Evolutionary conservation across 768 basidiomycete species (phyloP), one percentile per base, ranked within the genome.

Genomic region (Suillus variegatus): DNA sequence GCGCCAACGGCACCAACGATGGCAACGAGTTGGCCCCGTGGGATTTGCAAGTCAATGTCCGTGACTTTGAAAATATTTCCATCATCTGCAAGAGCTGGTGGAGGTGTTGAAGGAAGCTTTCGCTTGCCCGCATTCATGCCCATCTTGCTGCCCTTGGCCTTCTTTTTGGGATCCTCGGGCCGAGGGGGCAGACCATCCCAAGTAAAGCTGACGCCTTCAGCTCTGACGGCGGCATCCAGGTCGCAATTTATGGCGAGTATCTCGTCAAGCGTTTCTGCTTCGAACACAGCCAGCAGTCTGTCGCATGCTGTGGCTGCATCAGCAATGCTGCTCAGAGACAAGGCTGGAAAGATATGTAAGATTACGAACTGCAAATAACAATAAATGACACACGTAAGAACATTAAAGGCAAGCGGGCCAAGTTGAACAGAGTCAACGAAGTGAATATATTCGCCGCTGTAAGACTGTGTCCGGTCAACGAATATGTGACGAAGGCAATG

Each of bases 161-260:
- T 62, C 60, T 9, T 66, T 65, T 77, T 71, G 1, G 63, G 66
- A 44, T 70, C 79, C 36, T 78, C 82, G 0, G 71, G 70, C 49
- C 86, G 84, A 1, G 85, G 84, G 0, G 89, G 87, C 1, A 90
- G 86, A 5, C 87, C 84, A 70, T 97, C 95, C 96, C 96, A 98
- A 1, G 88, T 87, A 78, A 97, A 97, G 13, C 87, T 84, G 6
- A 87, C 94, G 62, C 84, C 81, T 57, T 85, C 80, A 54, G 93
- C 84, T 64, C 84, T 82, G 62, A 97, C 71, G 2, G 94, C 96
- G 40, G 79, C 75, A n/a, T 86, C 80, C 36, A 92, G 74, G 16
- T 80, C 72, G 1, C 75, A 75, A 70, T 95, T 88, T 18, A 87
- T 77, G 6, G 80, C 71, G 61, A 86, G 82, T 0, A 82, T 84